Conservation (phyloP, 139 green algal species). For the Medakamo hakoo region DNA sequence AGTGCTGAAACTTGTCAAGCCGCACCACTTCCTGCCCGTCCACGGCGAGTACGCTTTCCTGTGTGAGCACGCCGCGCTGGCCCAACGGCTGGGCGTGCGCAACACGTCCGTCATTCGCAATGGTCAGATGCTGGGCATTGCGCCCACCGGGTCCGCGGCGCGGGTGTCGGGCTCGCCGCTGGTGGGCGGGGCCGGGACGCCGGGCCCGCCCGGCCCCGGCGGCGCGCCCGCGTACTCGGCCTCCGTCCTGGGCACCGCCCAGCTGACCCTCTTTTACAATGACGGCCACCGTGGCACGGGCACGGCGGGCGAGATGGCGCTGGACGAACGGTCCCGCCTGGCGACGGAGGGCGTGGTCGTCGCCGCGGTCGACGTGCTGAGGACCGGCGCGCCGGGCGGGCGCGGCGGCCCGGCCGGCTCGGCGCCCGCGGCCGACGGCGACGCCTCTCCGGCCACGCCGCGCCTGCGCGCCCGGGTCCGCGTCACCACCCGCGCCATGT, state of each 20-base stretch:
- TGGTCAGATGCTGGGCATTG: slow-evolving; percentile 87
- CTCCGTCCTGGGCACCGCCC: slow-evolving; percentile 40
- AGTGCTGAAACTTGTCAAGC: slow-evolving; percentile 74
- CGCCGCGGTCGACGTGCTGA: slow-evolving; percentile 55
- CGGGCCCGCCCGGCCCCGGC: too few relatives aligned
- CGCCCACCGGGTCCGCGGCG: background rate
- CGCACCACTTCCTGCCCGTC: slow-evolving; percentile 96
- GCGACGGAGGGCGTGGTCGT: slow-evolving; percentile 83
- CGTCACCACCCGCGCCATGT: slow-evolving; percentile 81
- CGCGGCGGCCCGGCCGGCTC: slow-evolving; percentile 2
- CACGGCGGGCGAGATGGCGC: slow-evolving; percentile 64
- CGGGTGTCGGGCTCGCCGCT: background rate
- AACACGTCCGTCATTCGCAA: slow-evolving; percentile 87
- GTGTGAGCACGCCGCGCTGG: slow-evolving; percentile 63
- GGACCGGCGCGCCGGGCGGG: slow-evolving; percentile 1
- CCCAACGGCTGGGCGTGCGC: slow-evolving; percentile 22
- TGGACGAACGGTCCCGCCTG: slow-evolving; percentile 67
- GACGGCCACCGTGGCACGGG: slow-evolving; percentile 72
- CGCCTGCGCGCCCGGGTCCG: slow-evolving; percentile 30
- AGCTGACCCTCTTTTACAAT: slow-evolving; percentile 78
- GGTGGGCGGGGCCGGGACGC: background rate
- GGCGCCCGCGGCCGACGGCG: background rate
- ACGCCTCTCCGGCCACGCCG: background rate
- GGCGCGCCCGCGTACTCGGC: background rate
- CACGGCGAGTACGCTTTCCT: slow-evolving; percentile 96